These are phyloP conservation scores for Leishmania guyanensis DNA, from an alignment of 208 protist genomes.

Conservation along the genomic window DNA sequence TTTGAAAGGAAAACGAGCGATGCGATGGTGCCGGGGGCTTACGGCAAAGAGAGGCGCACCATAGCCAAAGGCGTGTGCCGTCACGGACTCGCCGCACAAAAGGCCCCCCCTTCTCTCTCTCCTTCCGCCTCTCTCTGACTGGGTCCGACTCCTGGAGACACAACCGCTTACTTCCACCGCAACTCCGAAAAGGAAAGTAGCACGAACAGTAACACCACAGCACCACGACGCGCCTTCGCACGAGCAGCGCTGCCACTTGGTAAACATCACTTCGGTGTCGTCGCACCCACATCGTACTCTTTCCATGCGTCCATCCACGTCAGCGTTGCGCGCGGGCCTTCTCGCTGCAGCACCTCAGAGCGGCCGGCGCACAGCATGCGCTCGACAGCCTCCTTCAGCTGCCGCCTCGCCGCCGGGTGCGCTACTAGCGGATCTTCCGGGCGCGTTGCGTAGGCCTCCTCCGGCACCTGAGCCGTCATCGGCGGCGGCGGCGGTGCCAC, in stretches of 20 bases:
- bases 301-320: constrained; percentile 81
- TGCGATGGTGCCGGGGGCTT: not conserved
- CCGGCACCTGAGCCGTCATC: constrained; percentile 52
- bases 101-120: not conserved
- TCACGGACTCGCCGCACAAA: not conserved
- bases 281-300: constrained; percentile 60
- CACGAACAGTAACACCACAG: not conserved
- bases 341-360: constrained; percentile 40
- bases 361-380: constrained; percentile 54
- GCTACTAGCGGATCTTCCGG: constrained; percentile 27
- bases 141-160: not conserved
- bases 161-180: not conserved
- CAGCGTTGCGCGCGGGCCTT: constrained; percentile 45
- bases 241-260: not conserved
- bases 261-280: not conserved
- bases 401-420: constrained; percentile 58
- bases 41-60: not conserved
- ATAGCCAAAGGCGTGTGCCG: not conserved
- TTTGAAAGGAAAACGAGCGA: not conserved
- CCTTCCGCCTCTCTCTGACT: not conserved
- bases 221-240: not conserved
- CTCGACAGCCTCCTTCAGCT: constrained; percentile 66
- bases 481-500: constrained; percentile 81
- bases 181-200: not conserved
- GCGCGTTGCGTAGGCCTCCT: constrained; percentile 56